Base-by-base conservation (phyloP, 2,329 filamentous ascomycete genomes). In the Aspergillus melleus region DNA sequence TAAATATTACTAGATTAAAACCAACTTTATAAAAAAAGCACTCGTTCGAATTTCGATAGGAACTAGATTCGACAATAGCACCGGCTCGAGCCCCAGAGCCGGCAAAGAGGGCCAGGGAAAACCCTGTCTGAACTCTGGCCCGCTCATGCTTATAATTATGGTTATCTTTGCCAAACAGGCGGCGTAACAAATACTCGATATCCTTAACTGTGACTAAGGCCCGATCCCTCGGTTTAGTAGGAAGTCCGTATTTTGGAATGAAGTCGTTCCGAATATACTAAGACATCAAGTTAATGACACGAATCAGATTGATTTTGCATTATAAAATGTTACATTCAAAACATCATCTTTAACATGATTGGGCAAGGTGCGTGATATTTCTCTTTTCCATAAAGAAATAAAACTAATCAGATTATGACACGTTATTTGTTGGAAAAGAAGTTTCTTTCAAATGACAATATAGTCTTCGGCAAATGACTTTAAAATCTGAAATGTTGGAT, bases 21-120 rank as follows among this genome's bases (percentile, higher is more conserved):
- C 44, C 44, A 61, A 67, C 60, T 59, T 16, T 55, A 54, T 68
- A 68, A 36, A 63, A 68, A n/a, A 68, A 56, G 42, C 47, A 67
- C 42, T 67, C 47, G 49, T 68, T 67, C 2, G 54, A 58, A 9
- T 60, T 16, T 12, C 22, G 10, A 57, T 66, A 68, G n/a, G 57
- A 55, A 57, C 63, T 68, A 29, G 53, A 67, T 39, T 64, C 59
- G 8, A 68, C 49, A 51, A 62, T 58, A n/a, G 56, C 56, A 60
- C 62, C 58, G 11, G 60, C 62, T 29, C 58, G 52, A 1, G 54
- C 47, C 11, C 36, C 60, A 12, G 51, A 64, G 12, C 60, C 54
- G 22, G 55, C 39, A 52, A 62, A 64, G 11, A 62, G 50, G 49
- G 55, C 4, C 2, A 62, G 52, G 8, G 54, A 24, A 24, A 39